A percentile compares a stretch with the other conserved stretches of the same genome.
phyloP scores from a whole-genome alignment of 352 stramenopile species.

The Lagenidium giganteum region DNA sequence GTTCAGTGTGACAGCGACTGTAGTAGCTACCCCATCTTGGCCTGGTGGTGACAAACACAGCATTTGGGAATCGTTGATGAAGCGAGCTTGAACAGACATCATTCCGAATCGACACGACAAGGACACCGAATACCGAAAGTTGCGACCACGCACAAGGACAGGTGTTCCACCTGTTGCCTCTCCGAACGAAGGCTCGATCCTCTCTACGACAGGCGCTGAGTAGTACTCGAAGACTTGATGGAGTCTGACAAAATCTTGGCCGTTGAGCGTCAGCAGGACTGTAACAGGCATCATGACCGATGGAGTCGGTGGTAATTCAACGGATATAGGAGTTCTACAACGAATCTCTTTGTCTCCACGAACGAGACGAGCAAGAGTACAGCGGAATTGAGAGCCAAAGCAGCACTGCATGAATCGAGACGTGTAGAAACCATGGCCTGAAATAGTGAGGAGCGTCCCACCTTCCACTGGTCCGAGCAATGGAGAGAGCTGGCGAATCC shows the following conservation, averaged over 20 bases:
- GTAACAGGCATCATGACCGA: conserved; percentile 19
- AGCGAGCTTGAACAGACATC: conserved; percentile 32
- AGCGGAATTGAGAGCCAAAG: conserved; percentile 44
- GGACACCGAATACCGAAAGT: conserved; percentile 46
- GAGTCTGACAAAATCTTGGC: conserved; percentile 50
- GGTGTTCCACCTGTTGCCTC: conserved; percentile 44
- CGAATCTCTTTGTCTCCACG: conserved; percentile 26
- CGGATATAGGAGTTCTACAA: conserved; percentile 26
- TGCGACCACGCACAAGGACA: conserved; percentile 49
- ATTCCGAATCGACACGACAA: conserved; percentile 57
- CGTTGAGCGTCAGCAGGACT: conserved; percentile 73
- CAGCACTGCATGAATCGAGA: conserved; percentile 56
- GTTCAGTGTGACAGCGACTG: conserved; percentile 56
- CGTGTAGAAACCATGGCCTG: conserved; percentile 46
- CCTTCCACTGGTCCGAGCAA: conserved; percentile 34
- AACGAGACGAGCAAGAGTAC: conserved; percentile 29
- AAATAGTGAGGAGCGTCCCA: conserved; percentile 49
- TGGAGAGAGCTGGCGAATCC: conserved; percentile 46
- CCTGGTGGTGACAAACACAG: conserved; percentile 52
- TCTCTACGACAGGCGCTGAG: conserved; percentile 32
- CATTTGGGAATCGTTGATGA: conserved; percentile 51
- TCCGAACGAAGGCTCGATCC: conserved; percentile 32
- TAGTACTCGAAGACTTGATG: conserved; percentile 60
- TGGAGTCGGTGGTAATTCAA: conserved; percentile 5
- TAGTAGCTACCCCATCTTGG: conserved; percentile 18